Evolutionary conservation across 176 grass and related monocot genomes (phyloP), one percentile per base, ranked within the genome.

Genomic region (Oryza glaberrima): DNA sequence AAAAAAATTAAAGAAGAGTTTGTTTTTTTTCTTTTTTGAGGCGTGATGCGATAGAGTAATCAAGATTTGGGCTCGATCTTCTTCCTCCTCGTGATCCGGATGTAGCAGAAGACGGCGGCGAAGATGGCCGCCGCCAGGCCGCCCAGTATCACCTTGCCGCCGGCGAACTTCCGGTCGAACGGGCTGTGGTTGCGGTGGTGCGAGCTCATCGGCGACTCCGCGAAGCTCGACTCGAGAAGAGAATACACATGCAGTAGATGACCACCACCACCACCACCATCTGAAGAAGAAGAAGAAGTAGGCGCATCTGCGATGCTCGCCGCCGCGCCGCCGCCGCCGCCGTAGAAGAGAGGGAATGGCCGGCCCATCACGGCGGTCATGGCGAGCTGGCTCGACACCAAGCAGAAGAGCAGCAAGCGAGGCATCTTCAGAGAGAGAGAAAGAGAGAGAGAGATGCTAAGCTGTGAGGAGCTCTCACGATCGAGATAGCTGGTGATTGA

Each of bases 71-170:
- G 77, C 16, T 92, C 93, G 2, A 38, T 23, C 19, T 71, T 91
- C 78, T 92, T 95, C 19, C 76, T 82, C 87, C 85, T 94, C 3
- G 96, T 98, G 75, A 98, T 91, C 25, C 96, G 88, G 78, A 98
- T 92, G 84, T 98, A 98, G 88, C 73, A 94, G 61, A 98, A 87
- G 30, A 95, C 88, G 0, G 91, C 65, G 30, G 81, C 77, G 47
- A 98, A 32, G 73, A 98, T 76, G 4, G 96, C 87, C 5, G 78
- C 84, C 0, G 89, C 85, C 32, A 98, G 80, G 3, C 90, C 96
- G 2, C 83, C 89, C 13, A 98, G 65, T 17, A 95, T 95, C 56
- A 95, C 73, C 81, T 95, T 92, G 63, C 90, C 91, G 26, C 93
- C 91, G 13, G 96, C 93, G 44, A 95, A 85, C 52, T 76, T 46